These are phyloP conservation scores for Rhynchosporium agropyri DNA, from an alignment of 2,329 filamentous ascomycete species.

Conservation along the genomic window DNA sequence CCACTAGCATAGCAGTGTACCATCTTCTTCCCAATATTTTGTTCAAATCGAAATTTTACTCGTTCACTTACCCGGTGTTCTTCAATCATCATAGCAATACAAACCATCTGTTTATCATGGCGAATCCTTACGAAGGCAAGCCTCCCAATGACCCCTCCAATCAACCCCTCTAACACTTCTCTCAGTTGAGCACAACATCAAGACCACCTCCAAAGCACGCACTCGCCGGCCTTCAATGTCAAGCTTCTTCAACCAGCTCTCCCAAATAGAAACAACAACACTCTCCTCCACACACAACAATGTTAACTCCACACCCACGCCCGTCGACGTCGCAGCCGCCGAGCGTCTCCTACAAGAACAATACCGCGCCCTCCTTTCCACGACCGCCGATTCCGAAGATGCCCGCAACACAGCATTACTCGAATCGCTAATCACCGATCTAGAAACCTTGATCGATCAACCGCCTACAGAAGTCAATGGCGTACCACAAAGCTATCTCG, in stretches of 20 bases:
- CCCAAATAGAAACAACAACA: slow-evolving; percentile 44
- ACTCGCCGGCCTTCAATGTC: slow-evolving; percentile 64
- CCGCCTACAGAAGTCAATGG: slow-evolving; percentile 57
- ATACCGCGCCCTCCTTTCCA: slow-evolving; percentile 53
- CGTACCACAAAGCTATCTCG: slow-evolving; percentile 61
- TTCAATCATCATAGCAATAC: not conserved
- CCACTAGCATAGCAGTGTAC: slow-evolving; percentile 3
- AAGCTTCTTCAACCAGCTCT: slow-evolving; percentile 60
- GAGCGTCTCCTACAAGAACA: slow-evolving; percentile 63
- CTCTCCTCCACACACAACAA: slow-evolving; percentile 46
- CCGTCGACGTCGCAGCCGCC: slow-evolving; percentile 58
- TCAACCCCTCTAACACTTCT: slow-evolving; percentile 23
- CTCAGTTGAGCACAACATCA: slow-evolving; percentile 67
- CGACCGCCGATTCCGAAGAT: slow-evolving; percentile 40
- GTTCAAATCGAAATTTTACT: too few relatives aligned
- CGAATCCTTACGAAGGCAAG: slow-evolving; percentile 60
- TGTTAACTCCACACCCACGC: slow-evolving; percentile 61
- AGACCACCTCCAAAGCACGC: slow-evolving; percentile 46
- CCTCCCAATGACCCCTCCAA: slow-evolving; percentile 17
- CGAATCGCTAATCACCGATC: slow-evolving; percentile 49
- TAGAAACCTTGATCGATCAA: slow-evolving; percentile 55
- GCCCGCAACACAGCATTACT: slow-evolving; percentile 50
- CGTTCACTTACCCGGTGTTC: not conserved
- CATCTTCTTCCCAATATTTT: not conserved
- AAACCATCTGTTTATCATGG: slow-evolving; percentile 46